A percentile compares a stretch with the other conserved stretches of the same genome.
These are phyloP conservation scores for Auriculariales sp. DNA, from an alignment of 768 basidiomycete species.

Conservation along the genomic window DNA sequence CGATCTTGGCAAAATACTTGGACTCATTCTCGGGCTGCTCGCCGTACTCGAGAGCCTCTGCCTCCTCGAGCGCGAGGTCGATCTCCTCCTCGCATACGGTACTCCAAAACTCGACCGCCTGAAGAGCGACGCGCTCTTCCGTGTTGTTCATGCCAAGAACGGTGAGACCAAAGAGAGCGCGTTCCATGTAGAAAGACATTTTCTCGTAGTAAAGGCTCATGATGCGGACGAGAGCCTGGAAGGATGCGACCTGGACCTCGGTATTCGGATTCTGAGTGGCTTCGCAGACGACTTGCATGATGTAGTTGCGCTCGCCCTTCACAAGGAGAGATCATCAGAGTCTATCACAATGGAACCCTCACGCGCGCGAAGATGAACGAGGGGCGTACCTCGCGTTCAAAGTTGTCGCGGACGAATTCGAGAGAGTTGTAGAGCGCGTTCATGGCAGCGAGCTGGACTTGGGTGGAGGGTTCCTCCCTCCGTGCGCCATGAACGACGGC, in stretches of 20 bases:
- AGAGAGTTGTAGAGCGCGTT: conserved; percentile 88
- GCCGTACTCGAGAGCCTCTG: conserved; percentile 85
- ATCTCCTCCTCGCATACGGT: conserved; percentile 97
- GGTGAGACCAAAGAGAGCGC: conserved; percentile 91
- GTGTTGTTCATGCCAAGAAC: conserved; percentile 93
- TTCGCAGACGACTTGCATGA: conserved; percentile 99
- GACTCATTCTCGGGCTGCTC: conserved; percentile 77
- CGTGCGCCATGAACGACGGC: conserved; percentile 97
- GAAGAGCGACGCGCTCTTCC: conserved; percentile 83
- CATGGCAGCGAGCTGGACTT: conserved; percentile 89
- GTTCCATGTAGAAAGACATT: conserved; percentile 99
- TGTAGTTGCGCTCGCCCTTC: conserved; percentile 97
- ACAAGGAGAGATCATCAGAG: neutral
- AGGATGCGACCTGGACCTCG: conserved; percentile 86
- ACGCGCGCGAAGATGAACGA: conserved; percentile 3
- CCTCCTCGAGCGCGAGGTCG: conserved; percentile 79
- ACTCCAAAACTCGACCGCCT: conserved; percentile 99
- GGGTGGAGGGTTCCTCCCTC: conserved; percentile 81
- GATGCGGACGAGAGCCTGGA: conserved; percentile 88
- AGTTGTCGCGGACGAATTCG: conserved; percentile 95
- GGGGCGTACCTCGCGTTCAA: conserved; percentile 77
- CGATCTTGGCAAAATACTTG: conserved; percentile 85
- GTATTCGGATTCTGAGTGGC: conserved; percentile 78
- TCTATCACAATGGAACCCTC: no score
- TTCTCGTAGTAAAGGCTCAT: conserved; percentile 99